Conservation (phyloP, 257 asterid genomes). For the Rhazya stricta region DNA sequence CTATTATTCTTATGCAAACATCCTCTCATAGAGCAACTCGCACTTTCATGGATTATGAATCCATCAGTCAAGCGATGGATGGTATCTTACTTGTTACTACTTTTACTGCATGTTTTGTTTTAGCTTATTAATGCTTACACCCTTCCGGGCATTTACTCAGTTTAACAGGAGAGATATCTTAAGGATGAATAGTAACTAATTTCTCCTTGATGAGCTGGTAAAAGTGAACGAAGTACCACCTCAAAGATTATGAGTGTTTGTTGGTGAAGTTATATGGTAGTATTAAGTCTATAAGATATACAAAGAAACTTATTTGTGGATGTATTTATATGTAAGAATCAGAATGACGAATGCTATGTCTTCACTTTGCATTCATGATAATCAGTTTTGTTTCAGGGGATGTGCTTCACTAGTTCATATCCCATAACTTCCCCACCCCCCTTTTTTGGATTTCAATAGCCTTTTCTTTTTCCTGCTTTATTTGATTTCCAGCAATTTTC, state of each 20-base stretch:
- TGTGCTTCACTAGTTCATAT: background rate
- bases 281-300: background rate
- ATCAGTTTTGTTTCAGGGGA: background rate
- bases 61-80: slow-evolving; percentile 86
- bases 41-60: slow-evolving; percentile 87
- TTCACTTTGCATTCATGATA: background rate
- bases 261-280: background rate
- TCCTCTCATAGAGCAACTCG: slow-evolving; percentile 80
- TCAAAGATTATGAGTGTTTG: background rate
- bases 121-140: background rate
- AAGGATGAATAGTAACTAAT: background rate
- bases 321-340: background rate
- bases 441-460: background rate
- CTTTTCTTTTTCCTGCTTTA: background rate
- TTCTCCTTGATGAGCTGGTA: background rate
- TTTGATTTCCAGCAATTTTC: background rate
- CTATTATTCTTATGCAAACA: slow-evolving; percentile 85
- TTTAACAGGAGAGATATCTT: background rate
- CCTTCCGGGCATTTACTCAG: background rate
- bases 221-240: background rate
- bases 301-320: background rate
- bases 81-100: slow-evolving; percentile 37
- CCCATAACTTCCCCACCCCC: background rate
- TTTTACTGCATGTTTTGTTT: background rate
- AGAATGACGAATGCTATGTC: background rate